Evolutionary conservation across 208 protist genomes (phyloP).

Genomic region (Leishmania aethiopica): DNA sequence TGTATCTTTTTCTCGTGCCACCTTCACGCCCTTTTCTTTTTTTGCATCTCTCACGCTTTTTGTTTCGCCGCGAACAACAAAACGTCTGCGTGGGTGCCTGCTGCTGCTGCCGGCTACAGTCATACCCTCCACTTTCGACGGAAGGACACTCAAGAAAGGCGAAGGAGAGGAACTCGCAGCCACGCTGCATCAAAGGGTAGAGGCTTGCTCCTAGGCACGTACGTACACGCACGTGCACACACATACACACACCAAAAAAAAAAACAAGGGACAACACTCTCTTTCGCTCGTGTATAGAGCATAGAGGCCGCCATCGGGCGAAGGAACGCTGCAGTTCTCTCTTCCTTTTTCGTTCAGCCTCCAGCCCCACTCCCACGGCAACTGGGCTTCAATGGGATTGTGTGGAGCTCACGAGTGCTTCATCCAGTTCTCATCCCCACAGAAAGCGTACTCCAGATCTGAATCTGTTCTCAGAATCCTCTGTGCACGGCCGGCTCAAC

Average conservation of each 20-base stretch:
- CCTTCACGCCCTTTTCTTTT: neutral
- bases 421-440: neutral
- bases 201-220: neutral
- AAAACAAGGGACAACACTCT: neutral
- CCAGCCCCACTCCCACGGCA: neutral
- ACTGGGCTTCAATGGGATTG: neutral
- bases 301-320: neutral
- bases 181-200: neutral
- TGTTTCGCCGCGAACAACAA: neutral
- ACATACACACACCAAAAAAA: neutral
- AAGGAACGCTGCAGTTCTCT: neutral
- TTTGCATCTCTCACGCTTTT: neutral
- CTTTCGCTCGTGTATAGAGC: neutral
- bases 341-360: conserved; percentile 12
- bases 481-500: neutral
- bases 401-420: conserved; percentile 1
- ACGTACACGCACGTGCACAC: neutral
- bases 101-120: neutral
- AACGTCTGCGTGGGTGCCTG: neutral
- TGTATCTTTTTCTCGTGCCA: neutral
- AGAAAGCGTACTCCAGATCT: neutral
- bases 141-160: neutral
- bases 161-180: neutral
- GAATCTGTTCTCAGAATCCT: neutral
- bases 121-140: neutral